Evolutionary conservation across 345 rosid species (phyloP), one percentile per base, ranked within the genome.

Genomic region (Noccaea bulbosa): DNA sequence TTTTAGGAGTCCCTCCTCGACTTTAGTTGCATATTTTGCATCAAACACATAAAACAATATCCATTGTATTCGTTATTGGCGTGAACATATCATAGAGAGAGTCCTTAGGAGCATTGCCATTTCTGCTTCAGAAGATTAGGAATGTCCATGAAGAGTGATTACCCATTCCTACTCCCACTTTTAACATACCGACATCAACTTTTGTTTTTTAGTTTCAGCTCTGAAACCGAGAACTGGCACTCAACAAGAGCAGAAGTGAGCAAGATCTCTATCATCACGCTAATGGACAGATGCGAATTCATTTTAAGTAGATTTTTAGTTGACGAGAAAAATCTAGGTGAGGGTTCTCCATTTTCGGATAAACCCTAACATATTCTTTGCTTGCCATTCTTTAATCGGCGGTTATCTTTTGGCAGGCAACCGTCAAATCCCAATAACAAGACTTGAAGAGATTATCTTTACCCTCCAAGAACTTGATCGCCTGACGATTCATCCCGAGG

Each of bases 391-490:
- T 6, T 9, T 24, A 55, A 62, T 55, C 40, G 0, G n/a, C 57
- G 11, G 64, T 45, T 54, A 20, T 45, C 55, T 56, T 34, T 39
- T 60, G 72, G 70, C 89, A 89, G 99, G 90, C 65, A 82, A 80
- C 30, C 92, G 84, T 64, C 87, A 74, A 7, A 69, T 94, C 51
- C 97, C 99, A 53, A 54, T 75, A 11, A 78, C 85, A 44, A 86
- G 96, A 85, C 87, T 88, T 39, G 97, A 91, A 84, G 99, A 94
- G 88, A 82, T 85, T 44, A 61, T 77, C 35, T 81, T 38, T 76
- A 80, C 81, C 62, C 97, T 94, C 74, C 82, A 79, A 56, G 88
- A 91, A 78, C 83, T 94, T 48, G 83, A 84, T 10, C 78, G 69
- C 50, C 75, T 89, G 46, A 78, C 65, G 43, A 83, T 94, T 64